Percentiles rank a stretch among this genome's conserved stretches.
phyloP scores from a whole-genome alignment of 352 stramenopile genomes.

The Thalassiosira oceanica region DNA sequence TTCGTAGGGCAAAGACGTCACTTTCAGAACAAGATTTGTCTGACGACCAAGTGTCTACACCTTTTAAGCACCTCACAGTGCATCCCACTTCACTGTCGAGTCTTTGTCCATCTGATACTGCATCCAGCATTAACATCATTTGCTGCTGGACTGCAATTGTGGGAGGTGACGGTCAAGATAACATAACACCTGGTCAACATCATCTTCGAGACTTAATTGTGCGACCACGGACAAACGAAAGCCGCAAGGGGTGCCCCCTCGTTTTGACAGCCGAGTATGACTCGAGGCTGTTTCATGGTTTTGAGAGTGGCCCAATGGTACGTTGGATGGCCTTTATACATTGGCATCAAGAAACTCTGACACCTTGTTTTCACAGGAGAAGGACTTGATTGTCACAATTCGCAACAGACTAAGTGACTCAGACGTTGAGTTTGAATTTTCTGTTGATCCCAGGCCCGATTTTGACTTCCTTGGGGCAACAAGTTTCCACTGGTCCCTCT shows the following conservation, averaged over 20 bases:
- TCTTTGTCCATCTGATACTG: slow-evolving; percentile 51
- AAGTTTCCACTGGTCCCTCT: slow-evolving; percentile 40
- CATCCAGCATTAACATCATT: slow-evolving; percentile 62
- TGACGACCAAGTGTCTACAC: not conserved
- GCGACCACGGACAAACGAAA: slow-evolving; percentile 39
- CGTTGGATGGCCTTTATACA: not conserved
- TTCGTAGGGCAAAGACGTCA: slow-evolving; percentile 64
- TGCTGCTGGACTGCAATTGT: slow-evolving; percentile 68
- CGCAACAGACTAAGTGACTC: slow-evolving; percentile 59
- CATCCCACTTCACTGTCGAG: slow-evolving; percentile 71
- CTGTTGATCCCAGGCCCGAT: slow-evolving; percentile 32
- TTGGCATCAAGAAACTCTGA: not conserved
- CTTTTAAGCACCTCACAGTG: not conserved
- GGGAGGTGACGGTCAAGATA: slow-evolving; percentile 17
- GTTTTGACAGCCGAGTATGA: slow-evolving; percentile 54
- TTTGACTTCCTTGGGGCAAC: slow-evolving; percentile 68
- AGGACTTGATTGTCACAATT: slow-evolving; percentile 60
- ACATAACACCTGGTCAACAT: slow-evolving; percentile 55
- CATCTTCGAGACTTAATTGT: slow-evolving; percentile 62
- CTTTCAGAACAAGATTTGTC: slow-evolving; percentile 28
- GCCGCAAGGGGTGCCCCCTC: slow-evolving; percentile 62
- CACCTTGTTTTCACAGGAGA: slow-evolving; percentile 14
- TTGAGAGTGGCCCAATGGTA: slow-evolving; percentile 52
- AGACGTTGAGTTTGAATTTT: slow-evolving; percentile 67
- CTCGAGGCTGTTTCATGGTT: slow-evolving; percentile 56